phyloP scores from a whole-genome alignment of 257 asterid genomes.

The Perilla frutescens region DNA sequence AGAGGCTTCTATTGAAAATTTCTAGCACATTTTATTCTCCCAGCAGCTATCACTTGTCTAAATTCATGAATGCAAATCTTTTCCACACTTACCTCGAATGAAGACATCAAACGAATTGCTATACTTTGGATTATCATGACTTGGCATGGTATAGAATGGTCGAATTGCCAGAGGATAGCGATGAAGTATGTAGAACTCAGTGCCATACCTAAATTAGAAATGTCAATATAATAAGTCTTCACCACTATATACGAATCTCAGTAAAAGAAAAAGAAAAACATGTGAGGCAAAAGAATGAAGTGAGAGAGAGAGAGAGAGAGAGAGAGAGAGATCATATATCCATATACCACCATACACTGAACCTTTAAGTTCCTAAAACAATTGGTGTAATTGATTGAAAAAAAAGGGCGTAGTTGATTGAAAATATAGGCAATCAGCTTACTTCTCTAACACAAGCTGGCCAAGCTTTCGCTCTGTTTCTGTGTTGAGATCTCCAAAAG shows the following conservation, averaged over 20 bases:
- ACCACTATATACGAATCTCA: neutral
- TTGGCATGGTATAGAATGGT: slow-evolving; percentile 96
- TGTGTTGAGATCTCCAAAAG: slow-evolving; percentile 89
- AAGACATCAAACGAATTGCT: slow-evolving; percentile 94
- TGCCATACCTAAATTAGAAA: slow-evolving; percentile 64
- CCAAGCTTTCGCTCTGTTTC: slow-evolving; percentile 90
- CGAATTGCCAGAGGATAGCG: slow-evolving; percentile 87
- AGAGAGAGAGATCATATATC: slow-evolving; percentile 2
- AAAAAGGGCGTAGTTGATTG: neutral
- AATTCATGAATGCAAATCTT: neutral
- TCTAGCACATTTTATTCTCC: slow-evolving; percentile 11
- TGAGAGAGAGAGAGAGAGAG: slow-evolving; percentile 7
- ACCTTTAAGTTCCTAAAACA: neutral
- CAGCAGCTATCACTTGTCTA: neutral
- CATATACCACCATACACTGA: neutral
- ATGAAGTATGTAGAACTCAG: slow-evolving; percentile 96
- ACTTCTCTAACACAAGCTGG: slow-evolving; percentile 85
- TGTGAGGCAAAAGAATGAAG: neutral
- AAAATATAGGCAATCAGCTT: slow-evolving; percentile 33
- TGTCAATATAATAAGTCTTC: neutral
- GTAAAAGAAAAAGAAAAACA: neutral
- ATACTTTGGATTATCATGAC: slow-evolving; percentile 61
- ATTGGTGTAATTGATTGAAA: slow-evolving; percentile 1
- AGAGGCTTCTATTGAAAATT: neutral
- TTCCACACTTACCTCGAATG: slow-evolving; percentile 64